Evolutionary conservation across 2,329 filamentous ascomycete genomes (phyloP).

Genomic region (Alternaria alternata): DNA sequence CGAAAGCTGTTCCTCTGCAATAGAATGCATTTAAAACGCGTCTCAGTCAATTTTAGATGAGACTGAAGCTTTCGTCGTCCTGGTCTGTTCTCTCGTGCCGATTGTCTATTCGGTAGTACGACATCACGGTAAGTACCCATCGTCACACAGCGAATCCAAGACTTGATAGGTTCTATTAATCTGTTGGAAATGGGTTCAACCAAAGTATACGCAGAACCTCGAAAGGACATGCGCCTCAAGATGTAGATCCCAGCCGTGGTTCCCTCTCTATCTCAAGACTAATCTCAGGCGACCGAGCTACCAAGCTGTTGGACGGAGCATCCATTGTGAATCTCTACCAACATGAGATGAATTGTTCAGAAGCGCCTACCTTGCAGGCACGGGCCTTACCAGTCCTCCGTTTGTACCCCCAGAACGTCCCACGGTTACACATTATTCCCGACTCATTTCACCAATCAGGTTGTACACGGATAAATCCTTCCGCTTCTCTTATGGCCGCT

Average conservation of each 20-base stretch:
- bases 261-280: no score
- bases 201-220: background rate
- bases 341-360: background rate
- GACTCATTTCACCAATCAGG: background rate
- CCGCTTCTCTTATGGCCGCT: background rate
- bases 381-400: background rate
- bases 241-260: no score
- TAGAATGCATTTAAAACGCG: no score
- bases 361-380: background rate
- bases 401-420: background rate
- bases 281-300: background rate
- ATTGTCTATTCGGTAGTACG: background rate
- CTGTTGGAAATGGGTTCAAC: no score
- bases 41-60: background rate
- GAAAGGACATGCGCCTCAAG: no score
- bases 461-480: background rate
- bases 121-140: background rate
- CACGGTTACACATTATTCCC: background rate
- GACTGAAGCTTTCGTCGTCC: background rate
- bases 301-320: background rate
- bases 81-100: no score
- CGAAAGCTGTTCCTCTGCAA: background rate
- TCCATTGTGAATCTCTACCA: background rate
- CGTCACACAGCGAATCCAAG: background rate
- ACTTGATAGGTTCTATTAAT: no score